These are phyloP conservation scores for Trichocladium uniseriatum DNA, from an alignment of 495 filamentous ascomycete species.

Conservation along the genomic window DNA sequence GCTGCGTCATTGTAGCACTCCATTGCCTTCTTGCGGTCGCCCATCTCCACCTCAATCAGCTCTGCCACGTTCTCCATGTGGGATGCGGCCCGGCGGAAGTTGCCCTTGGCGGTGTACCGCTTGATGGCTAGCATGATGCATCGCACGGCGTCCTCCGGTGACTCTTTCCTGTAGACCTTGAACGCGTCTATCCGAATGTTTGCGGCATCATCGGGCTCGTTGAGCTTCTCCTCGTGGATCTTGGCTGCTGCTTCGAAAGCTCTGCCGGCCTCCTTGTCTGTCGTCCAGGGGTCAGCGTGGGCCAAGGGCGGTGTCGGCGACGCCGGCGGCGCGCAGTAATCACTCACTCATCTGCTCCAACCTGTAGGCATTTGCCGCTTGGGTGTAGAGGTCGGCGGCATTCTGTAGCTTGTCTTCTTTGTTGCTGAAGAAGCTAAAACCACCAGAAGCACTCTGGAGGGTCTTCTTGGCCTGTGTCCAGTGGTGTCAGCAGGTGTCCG, in stretches of 20 bases:
- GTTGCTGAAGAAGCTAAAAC: conserved; percentile 64
- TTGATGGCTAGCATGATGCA: conserved; percentile 65
- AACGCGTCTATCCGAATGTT: conserved; percentile 65
- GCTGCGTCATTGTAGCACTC: conserved; percentile 74
- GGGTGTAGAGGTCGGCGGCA: conserved; percentile 70
- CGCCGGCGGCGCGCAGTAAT: neutral
- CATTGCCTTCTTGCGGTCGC: conserved; percentile 64
- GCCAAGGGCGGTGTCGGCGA: neutral
- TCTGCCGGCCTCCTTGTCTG: conserved; percentile 71
- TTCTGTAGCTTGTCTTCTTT: conserved; percentile 71
- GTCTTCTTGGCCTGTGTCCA: conserved; percentile 66
- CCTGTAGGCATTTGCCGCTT: conserved; percentile 75
- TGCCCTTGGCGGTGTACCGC: conserved; percentile 74
- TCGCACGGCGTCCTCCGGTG: conserved; percentile 67
- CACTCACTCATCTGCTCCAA: conserved; percentile 57
- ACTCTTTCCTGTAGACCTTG: conserved; percentile 75
- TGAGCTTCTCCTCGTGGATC: conserved; percentile 65
- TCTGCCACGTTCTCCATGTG: conserved; percentile 81
- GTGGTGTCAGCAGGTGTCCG: conserved; percentile 25
- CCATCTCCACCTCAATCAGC: conserved; percentile 67
- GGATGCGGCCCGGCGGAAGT: conserved; percentile 78
- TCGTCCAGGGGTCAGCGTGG: conserved; percentile 1
- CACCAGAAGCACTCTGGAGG: conserved; percentile 54
- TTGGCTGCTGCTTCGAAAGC: conserved; percentile 70
- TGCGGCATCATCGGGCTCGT: conserved; percentile 82